phyloP scores from a whole-genome alignment of 1,139 yeast species.

The Chernovozyma sophiae-reginae region DNA sequence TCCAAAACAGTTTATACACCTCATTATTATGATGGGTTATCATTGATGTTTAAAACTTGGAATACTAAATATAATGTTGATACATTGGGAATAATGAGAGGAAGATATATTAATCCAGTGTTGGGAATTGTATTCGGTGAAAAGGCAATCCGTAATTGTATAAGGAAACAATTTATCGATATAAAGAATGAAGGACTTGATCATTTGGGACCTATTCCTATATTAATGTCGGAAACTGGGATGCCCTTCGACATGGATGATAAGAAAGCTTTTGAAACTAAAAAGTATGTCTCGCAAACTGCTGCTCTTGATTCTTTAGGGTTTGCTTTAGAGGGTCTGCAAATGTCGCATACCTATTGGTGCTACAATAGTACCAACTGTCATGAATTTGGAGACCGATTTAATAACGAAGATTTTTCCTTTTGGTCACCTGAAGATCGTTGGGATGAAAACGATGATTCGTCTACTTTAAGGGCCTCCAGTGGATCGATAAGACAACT shows the following conservation, averaged over 20 bases:
- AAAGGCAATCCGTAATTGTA: slow-evolving; percentile 64
- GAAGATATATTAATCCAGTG: slow-evolving; percentile 67
- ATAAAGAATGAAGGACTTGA: slow-evolving; percentile 60
- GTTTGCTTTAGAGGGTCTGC: slow-evolving; percentile 70
- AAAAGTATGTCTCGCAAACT: slow-evolving; percentile 68
- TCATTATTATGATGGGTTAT: slow-evolving; percentile 91
- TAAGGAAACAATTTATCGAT: slow-evolving; percentile 61
- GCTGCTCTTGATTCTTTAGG: slow-evolving; percentile 80
- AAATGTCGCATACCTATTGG: slow-evolving; percentile 79
- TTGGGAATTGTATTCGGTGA: slow-evolving; percentile 82
- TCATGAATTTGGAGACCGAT: slow-evolving; percentile 82
- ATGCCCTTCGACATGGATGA: slow-evolving; percentile 94
- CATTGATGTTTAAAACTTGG: slow-evolving; percentile 87
- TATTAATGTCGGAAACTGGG: slow-evolving; percentile 89
- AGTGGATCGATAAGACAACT: slow-evolving; percentile 2
- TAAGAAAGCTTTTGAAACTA: slow-evolving; percentile 59
- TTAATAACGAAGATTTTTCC: slow-evolving; percentile 93
- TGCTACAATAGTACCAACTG: slow-evolving; percentile 69
- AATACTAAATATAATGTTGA: slow-evolving; percentile 75
- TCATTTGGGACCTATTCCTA: slow-evolving; percentile 62
- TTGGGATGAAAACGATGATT: slow-evolving; percentile 9
- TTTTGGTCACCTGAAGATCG: slow-evolving; percentile 74
- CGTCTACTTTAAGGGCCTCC: not conserved
- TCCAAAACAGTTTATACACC: slow-evolving; percentile 70
- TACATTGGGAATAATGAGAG: slow-evolving; percentile 85